Evolutionary conservation across 495 filamentous ascomycete genomes (phyloP), one percentile per base, ranked within the genome.

Genomic region (Evansstolkia leycettana): DNA sequence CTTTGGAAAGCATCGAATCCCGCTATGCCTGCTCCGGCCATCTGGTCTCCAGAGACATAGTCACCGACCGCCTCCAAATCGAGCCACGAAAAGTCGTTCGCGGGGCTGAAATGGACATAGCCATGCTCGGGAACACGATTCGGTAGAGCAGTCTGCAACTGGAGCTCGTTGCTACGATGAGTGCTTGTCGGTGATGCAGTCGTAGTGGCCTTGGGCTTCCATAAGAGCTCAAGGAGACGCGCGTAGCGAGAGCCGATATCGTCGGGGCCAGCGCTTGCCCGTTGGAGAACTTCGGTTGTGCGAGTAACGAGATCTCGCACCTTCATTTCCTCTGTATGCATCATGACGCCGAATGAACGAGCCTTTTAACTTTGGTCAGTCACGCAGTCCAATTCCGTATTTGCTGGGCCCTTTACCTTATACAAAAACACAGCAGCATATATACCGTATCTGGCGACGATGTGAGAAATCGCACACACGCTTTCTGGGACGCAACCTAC

Each of bases 361-460:
- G 70, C 70, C 47, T 64, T 14, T 35, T 17, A 20, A 36, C 29
- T 29, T 43, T n/a, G n/a, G n/a, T n/a, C n/a, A n/a, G n/a, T n/a
- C n/a, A n/a, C n/a, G n/a, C n/a, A 23, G 13, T n/a, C 4, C 17
- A 17, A 19, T 13, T 12, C 32, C 5, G n/a, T 4, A 12, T 17
- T 13, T 9, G 28, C 6, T 26, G n/a, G 24, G 30, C 32, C n/a
- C n/a, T n/a, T 19, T 46, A 62, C 60, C 45, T 72, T 70, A 45
- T 73, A 75, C 14, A 73, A 47, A 37, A 73, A 73, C 7, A 75
- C 70, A 2, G 68, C 70, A 10, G 67, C 64, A 38, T 75, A 73
- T 9, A 75, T 69, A 17, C 66, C 60, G 42, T 75, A 58, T 28
- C 54, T 57, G 20, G 8, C 25, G 9, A 29, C 6, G 5, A n/a